Evolutionary conservation across 345 rosid genomes (phyloP).

Genomic region (Populus nigra): DNA sequence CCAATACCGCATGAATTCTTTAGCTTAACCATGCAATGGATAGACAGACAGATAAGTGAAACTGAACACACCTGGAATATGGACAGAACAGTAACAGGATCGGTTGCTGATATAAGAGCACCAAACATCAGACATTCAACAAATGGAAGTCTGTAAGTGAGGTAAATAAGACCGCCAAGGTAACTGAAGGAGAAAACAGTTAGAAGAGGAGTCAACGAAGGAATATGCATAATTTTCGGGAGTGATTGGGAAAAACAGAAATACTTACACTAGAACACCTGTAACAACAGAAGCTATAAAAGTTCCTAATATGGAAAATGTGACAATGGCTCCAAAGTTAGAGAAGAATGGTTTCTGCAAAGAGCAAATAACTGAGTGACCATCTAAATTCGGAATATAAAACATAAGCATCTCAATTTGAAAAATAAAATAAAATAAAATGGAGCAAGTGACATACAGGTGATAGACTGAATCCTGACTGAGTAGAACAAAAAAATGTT

Average conservation of each 20-base stretch:
- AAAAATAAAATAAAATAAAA: not conserved
- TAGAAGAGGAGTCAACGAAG: not conserved
- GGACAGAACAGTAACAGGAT: constrained; percentile 96
- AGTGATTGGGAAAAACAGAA: not conserved
- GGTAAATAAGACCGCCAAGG: constrained; percentile 77
- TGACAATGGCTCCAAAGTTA: constrained; percentile 95
- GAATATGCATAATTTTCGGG: not conserved
- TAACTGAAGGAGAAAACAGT: constrained; percentile 50
- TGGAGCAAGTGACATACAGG: constrained; percentile 58
- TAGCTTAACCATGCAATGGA: constrained; percentile 6
- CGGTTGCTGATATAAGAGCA: constrained; percentile 97
- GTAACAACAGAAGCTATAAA: constrained; percentile 83
- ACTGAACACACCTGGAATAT: constrained; percentile 74
- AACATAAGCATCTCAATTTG: no score
- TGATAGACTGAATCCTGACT: constrained; percentile 88
- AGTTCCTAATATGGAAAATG: constrained; percentile 86
- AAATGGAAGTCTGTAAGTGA: constrained; percentile 87
- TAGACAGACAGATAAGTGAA: not conserved
- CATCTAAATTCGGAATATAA: not conserved
- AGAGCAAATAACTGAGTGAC: not conserved
- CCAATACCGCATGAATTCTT: not conserved
- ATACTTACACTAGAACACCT: constrained; percentile 83
- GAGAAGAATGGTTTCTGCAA: constrained; percentile 93
- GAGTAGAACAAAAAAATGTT: constrained; percentile 51
- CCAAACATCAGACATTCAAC: constrained; percentile 98